Base-by-base conservation (phyloP, 2,329 filamentous ascomycete species). In the Fusarium oligoseptatum region DNA sequence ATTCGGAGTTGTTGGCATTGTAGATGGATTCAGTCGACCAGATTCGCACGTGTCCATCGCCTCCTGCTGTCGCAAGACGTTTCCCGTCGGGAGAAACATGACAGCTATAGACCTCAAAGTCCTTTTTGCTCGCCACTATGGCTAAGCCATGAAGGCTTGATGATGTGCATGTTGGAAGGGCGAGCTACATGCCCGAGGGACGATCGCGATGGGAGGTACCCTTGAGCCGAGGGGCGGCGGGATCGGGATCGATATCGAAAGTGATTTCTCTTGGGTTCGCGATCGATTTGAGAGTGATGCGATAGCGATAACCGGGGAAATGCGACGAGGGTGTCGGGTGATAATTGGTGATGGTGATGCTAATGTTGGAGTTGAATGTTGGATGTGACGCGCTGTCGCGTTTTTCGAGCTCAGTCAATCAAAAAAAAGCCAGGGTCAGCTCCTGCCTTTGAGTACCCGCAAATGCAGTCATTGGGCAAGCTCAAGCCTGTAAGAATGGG, bases 41-140 rank as follows among this genome's bases (percentile, higher is more conserved):
- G 78, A 99, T 94, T 74, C 97, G 93, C 71, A 99, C 97, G 83
- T 98, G 95, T 81, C 97, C 96, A 88, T 99, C 97, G 89, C 97
- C 96, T 79, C 95, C 97, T 72, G 96, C 97, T 22, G 97, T 98
- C 58, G 96, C 97, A 67, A 99, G 89, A 75, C 97, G 92, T 81
- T 92, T 93, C 76, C 96, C 97, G 85, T 99, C 97, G 15, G 97
- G 94, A 32, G 97, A 99, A 75, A 99, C 92, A 87, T 98, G 94
- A 83, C 96, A 98, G 85, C 95, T 98, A 87, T 98, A 99, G 76
- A 98, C 96, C 85, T 99, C 97, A 81, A 97, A 97, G 82, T 98
- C 95, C 82, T 98, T 98, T 98, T 83, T 97, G 94, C 87, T 99
- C 97, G 82, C 96, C 95, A 85, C 94, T 95, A 87, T 98, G 96